Base-by-base conservation (phyloP, 768 basidiomycete genomes). In the Hirschioporus abietinus region DNA sequence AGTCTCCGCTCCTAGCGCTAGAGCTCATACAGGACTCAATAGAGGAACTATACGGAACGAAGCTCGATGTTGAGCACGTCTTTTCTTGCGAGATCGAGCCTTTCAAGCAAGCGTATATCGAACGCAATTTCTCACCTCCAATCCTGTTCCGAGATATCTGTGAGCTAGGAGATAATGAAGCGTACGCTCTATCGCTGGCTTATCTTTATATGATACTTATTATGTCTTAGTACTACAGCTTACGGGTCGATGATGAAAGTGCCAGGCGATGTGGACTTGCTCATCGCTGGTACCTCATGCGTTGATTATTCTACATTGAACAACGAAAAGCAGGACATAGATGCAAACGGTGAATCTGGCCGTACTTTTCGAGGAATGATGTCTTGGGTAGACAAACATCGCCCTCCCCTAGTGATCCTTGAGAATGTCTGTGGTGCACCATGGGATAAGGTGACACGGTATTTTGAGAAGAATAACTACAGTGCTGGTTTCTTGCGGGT, bases 51-150 rank as follows among this genome's bases (percentile, higher is more conserved):
- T 86, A 87, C 70, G 84, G 80, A 2, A 71, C 90, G 64, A 78
- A 83, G 1, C 78, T 97, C 66, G 84, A 89, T 26, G 81, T 94
- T 64, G 91, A 96, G 75, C 95, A 97, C 76, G 93, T 96, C 59
- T 96, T 97, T 78, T 96, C 95, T 0, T 97, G 95, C 77, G 95
- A 97, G 78, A 96, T 97, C 66, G 95, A 95, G 74, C 95, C 95
- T 3, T 96, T 95, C 83, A 96, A 97, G 78, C 95, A 96, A 74
- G 96, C 95, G 0, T 97, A 98, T 73, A 98, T 98, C 69, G 96
- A 98, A 74, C 85, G 96, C 35, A 98, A 98, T 76, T 98, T 98
- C 74, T 86, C 90, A 57, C 96, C 96, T 25, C 95, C 95, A 15
- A 77, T 96, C 27, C 81, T 98, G 35, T 98, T 97, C 76, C 87